Evolutionary conservation across 257 asterid species (phyloP), one percentile per base, ranked within the genome.

Genomic region (Lithospermum erythrorhizon): DNA sequence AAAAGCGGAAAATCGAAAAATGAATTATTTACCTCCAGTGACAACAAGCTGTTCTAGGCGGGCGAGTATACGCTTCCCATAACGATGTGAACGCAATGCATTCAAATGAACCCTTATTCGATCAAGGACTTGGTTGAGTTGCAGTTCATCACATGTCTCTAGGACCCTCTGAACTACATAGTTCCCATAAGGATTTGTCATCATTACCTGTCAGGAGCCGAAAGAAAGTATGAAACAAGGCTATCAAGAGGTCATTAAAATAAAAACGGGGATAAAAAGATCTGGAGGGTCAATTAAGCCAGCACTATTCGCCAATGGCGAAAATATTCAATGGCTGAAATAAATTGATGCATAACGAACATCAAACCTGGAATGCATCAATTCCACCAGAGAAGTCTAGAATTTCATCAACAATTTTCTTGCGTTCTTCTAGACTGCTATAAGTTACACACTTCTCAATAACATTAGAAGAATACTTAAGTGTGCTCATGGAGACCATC

Each of bases 81-180:
- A 89, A 6, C 94, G 82, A 68, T 79, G 82, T 64, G 80, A 77
- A 73, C 82, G 86, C 57, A 89, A 73, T 14, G 86, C 95, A 65
- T 76, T 86, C 65, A 89, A 65, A 72, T 86, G 96, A 70, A 82
- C 85, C 68, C 79, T 89, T 47, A 89, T 77, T 58, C 95, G 79
- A 65, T 74, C 68, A 64, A 89, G 82, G 53, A 89, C 73, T 57
- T 77, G 78, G 70, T 86, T 87, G 30, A 79, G 89, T 64, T 86
- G 87, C 75, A 75, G 84, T 54, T 84, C 97, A 47, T 79, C 79
- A 69, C 94, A 86, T 60, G 89, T 89, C 77, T 83, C 95, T 56
- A 89, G 86, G 73, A 86, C 95, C 72, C 85, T 89, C 83, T 89
- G 95, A 27, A 86, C 94, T 65, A 89, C 95, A 21, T 89, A 89